A percentile compares a stretch with the other conserved stretches of the same genome.
These are phyloP conservation scores for Lolium multiflorum DNA, from an alignment of 176 grass and related monocot species.

Conservation along the genomic window DNA sequence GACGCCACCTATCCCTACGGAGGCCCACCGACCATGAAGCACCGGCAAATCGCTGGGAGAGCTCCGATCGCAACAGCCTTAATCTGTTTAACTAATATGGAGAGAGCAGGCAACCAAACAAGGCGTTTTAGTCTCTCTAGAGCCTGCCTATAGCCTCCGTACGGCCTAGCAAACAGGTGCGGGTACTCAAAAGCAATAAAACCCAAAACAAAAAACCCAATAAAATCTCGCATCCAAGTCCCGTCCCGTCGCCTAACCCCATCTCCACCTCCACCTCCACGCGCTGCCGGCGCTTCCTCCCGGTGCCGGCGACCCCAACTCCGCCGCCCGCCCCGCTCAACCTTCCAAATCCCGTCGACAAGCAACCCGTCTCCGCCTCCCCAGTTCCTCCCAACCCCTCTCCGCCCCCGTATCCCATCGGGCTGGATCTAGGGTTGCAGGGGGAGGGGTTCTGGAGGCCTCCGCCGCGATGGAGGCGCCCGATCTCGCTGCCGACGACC, in stretches of 20 bases:
- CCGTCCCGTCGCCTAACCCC: conserved; percentile 11
- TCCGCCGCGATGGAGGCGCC: conserved; percentile 57
- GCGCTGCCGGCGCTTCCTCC: conserved; percentile 44
- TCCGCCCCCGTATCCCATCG: conserved; percentile 18
- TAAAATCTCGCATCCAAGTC: conserved; percentile 44
- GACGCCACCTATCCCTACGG: no score
- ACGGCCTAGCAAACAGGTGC: no score
- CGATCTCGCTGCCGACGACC: conserved; percentile 43
- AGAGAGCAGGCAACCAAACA: no score
- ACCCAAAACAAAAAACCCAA: conserved; percentile 54
- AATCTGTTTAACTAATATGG: no score
- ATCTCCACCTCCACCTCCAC: conserved; percentile 20
- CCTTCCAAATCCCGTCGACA: background rate
- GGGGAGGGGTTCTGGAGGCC: conserved; percentile 32
- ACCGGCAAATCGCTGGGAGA: no score
- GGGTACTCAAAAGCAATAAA: conserved; percentile 14
- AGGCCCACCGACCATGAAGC: no score
- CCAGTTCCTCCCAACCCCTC: background rate
- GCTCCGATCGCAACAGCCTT: no score
- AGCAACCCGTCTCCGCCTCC: background rate
- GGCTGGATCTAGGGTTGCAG: conserved; percentile 74
- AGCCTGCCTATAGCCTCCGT: no score
- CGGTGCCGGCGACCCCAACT: conserved; percentile 44
- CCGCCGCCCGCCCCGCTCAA: conserved; percentile 7
- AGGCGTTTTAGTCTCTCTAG: no score